phyloP scores from a whole-genome alignment of 768 basidiomycete species.

The Russula sp. region DNA sequence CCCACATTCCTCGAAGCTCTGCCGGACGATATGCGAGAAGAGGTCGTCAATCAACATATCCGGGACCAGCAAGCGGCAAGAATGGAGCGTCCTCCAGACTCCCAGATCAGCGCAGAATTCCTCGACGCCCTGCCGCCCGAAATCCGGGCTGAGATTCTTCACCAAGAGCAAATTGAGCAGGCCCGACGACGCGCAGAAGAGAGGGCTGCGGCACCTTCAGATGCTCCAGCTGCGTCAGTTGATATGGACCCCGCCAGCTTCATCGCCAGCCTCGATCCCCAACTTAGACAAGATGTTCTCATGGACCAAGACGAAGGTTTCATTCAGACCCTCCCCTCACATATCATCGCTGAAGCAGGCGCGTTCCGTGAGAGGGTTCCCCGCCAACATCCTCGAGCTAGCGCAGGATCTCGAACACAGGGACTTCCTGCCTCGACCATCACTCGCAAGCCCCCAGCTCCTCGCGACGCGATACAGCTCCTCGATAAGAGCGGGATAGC shows the following conservation, averaged over 20 bases:
- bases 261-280: constrained; percentile 87
- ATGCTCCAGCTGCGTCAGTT: constrained; percentile 33
- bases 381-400: constrained; percentile 8
- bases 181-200: constrained; percentile 46
- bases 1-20: constrained; percentile 96
- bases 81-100: constrained; percentile 68
- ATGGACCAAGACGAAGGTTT: constrained; percentile 85
- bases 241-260: constrained; percentile 89
- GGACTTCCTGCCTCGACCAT: constrained; percentile 25
- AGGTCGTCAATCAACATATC: constrained; percentile 95
- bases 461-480: constrained; percentile 87
- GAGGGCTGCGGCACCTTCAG: constrained; percentile 33
- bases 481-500: constrained; percentile 88
- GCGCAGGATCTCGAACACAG: constrained; percentile 18
- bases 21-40: constrained; percentile 98
- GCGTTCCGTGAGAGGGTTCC: constrained; percentile 54
- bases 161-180: constrained; percentile 87
- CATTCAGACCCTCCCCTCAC: constrained; percentile 72
- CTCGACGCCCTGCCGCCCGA: constrained; percentile 94
- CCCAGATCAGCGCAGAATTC: constrained; percentile 92
- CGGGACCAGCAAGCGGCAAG: constrained; percentile 82
- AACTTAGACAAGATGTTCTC: constrained; percentile 84
- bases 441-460: constrained; percentile 46
- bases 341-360: constrained; percentile 81
- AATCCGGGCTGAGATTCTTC: constrained; percentile 93